These are phyloP conservation scores for Sporothrix dimorphospora DNA, from an alignment of 2,329 filamentous ascomycete genomes.

Conservation along the genomic window DNA sequence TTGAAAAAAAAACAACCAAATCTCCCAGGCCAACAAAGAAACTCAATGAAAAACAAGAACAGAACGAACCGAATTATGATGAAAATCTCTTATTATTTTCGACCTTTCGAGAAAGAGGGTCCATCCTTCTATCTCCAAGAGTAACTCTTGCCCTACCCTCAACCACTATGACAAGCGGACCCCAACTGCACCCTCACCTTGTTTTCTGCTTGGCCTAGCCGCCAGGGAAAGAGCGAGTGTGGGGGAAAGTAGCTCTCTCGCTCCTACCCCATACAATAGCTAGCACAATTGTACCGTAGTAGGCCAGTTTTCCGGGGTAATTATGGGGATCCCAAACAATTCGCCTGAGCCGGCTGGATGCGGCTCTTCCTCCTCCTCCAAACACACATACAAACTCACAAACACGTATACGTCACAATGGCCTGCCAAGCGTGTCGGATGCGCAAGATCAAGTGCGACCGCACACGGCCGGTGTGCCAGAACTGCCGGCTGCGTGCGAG, in stretches of 20 bases:
- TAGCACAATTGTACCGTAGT: neutral
- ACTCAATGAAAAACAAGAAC: no score
- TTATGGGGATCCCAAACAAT: neutral
- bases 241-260: neutral
- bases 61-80: no score
- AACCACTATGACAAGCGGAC: neutral
- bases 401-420: neutral
- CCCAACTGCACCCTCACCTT: neutral
- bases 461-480: conserved; percentile 29
- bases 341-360: neutral
- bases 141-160: neutral
- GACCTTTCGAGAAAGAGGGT: no score
- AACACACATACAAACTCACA: neutral
- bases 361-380: neutral
- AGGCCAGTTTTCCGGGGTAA: neutral
- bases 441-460: conserved; percentile 28
- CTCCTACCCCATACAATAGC: neutral
- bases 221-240: neutral
- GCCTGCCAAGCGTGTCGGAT: conserved; percentile 29
- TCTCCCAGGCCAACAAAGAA: no score
- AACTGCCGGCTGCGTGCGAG: conserved; percentile 26
- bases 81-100: no score
- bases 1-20: no score
- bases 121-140: no score
- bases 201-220: no score